Percentiles rank a stretch among this genome's conserved stretches.
Evolutionary conservation across 1,139 yeast species (phyloP).

Genomic region (Yamadazyma spencermartinsiae): DNA sequence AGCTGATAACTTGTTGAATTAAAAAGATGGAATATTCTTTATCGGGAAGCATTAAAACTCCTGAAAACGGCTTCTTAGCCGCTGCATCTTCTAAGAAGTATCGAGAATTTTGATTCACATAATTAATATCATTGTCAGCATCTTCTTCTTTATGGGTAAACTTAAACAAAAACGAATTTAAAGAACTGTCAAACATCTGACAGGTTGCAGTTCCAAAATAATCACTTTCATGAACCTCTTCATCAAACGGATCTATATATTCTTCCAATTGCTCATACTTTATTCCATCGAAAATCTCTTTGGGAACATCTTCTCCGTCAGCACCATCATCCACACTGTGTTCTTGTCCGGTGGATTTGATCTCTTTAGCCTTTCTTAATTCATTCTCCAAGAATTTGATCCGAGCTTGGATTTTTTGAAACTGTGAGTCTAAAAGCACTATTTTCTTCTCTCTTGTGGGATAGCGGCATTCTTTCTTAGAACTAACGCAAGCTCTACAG

Average conservation of each 20-base stretch:
- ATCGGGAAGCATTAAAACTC: constrained; percentile 15
- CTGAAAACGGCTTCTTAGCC: constrained; percentile 12
- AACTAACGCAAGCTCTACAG: constrained; percentile 11
- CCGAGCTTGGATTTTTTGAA: constrained; percentile 12
- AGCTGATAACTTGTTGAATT: constrained; percentile 12
- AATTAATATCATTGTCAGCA: background rate
- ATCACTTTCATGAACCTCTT: constrained; percentile 8
- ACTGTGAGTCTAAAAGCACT: constrained; percentile 15
- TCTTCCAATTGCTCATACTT: constrained; percentile 9
- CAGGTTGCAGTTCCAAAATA: constrained; percentile 15
- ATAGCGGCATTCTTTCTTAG: constrained; percentile 15
- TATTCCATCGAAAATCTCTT: constrained; percentile 1
- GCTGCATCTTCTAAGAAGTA: constrained; percentile 11
- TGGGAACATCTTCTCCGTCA: background rate
- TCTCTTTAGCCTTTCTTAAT: constrained; percentile 8
- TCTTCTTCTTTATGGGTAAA: constrained; percentile 8
- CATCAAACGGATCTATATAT: constrained; percentile 15
- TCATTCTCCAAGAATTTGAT: constrained; percentile 11
- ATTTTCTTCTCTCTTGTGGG: constrained; percentile 15
- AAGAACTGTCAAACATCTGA: constrained; percentile 16
- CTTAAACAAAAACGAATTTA: constrained; percentile 13
- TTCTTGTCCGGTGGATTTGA: background rate
- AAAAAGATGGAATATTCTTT: constrained; percentile 15
- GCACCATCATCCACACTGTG: background rate
- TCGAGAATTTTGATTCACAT: constrained; percentile 5